These are phyloP conservation scores for Euphorbia tirucalli DNA, from an alignment of 345 rosid genomes.

Conservation along the genomic window DNA sequence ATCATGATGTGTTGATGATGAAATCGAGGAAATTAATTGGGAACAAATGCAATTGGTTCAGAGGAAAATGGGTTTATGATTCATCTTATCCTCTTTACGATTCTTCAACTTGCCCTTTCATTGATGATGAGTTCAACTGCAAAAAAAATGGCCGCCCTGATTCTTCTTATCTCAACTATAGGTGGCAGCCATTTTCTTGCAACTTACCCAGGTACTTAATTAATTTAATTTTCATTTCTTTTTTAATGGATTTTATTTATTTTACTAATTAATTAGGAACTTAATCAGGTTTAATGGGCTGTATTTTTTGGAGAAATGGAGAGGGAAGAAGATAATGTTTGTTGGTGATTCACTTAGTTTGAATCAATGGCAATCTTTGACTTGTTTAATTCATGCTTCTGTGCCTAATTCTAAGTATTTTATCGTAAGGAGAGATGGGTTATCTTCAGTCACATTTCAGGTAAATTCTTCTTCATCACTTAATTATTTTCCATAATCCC, in stretches of 20 bases:
- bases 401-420: constrained; percentile 59
- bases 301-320: constrained; percentile 68
- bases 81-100: constrained; percentile 49
- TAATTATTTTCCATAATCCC: neutral
- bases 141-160: constrained; percentile 56
- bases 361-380: constrained; percentile 78
- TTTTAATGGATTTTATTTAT: too few relatives aligned
- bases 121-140: constrained; percentile 58
- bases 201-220: constrained; percentile 44
- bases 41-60: constrained; percentile 44
- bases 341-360: constrained; percentile 92
- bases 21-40: constrained; percentile 16
- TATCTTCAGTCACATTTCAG: constrained; percentile 62
- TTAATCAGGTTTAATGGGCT: constrained; percentile 72
- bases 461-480: constrained; percentile 19
- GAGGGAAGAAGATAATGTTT: constrained; percentile 95
- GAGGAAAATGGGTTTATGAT: constrained; percentile 61
- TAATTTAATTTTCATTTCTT: too few relatives aligned
- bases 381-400: constrained; percentile 67
- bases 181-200: constrained; percentile 67
- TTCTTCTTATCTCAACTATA: constrained; percentile 43
- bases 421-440: constrained; percentile 42
- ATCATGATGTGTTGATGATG: neutral
- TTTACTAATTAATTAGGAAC: neutral
- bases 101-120: constrained; percentile 50